A percentile compares a stretch with the other conserved stretches of the same genome.
Evolutionary conservation across 441 rosid species (phyloP).

Genomic region (Eutrema salsugineum): DNA sequence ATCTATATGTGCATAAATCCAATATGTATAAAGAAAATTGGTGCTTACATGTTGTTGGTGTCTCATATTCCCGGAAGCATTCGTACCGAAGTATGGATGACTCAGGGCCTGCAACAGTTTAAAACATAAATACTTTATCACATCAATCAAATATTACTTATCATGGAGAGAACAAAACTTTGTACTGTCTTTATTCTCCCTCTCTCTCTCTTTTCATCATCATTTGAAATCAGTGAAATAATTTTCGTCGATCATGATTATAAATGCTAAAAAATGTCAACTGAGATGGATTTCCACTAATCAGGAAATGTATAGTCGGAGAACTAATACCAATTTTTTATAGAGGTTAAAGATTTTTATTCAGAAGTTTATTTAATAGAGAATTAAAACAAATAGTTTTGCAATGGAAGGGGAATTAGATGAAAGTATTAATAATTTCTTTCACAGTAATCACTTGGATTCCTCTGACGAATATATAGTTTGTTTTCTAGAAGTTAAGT

Average conservation of each 20-base stretch:
- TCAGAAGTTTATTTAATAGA: background rate
- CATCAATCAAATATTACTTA: conserved; percentile 32
- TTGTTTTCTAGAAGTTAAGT: background rate
- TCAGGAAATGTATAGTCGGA: background rate
- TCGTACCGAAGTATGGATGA: conserved; percentile 84
- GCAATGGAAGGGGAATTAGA: background rate
- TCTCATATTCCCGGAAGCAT: conserved; percentile 58
- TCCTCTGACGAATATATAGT: background rate
- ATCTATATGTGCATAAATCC: background rate
- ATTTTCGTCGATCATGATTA: background rate
- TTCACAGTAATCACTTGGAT: background rate
- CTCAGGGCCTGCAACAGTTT: conserved; percentile 72
- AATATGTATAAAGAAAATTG: background rate
- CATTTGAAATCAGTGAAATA: background rate
- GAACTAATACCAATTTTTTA: background rate
- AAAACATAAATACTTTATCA: conserved; percentile 17
- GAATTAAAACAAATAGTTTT: background rate
- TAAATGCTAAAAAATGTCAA: background rate
- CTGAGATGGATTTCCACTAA: background rate
- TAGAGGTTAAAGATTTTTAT: background rate
- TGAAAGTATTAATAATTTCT: background rate
- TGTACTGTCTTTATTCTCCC: conserved; percentile 8
- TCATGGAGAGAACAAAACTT: conserved; percentile 25
- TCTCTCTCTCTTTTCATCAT: background rate
- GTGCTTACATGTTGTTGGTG: conserved; percentile 50